phyloP scores from a whole-genome alignment of 768 basidiomycete genomes.

The Pisolithus albus region DNA sequence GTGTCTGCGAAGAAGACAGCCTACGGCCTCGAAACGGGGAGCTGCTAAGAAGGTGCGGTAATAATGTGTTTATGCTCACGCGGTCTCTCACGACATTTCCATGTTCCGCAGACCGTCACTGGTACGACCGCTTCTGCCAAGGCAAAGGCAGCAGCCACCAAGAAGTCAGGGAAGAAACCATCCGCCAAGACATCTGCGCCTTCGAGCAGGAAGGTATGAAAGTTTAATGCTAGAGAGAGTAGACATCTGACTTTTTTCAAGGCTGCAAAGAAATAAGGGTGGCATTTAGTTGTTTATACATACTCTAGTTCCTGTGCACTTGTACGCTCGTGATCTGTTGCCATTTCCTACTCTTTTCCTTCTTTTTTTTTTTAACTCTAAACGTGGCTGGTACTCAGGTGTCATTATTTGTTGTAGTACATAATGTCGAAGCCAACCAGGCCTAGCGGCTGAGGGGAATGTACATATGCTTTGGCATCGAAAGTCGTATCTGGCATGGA shows the following conservation, averaged over 20 bases:
- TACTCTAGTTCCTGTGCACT: conserved; percentile 6
- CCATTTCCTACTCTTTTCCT: conserved; percentile 12
- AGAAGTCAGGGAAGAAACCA: conserved; percentile 28
- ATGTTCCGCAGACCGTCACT: conserved; percentile 39
- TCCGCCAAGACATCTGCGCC: conserved; percentile 5
- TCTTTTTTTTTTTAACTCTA: conserved; percentile 14
- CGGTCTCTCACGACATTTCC: conserved; percentile 1
- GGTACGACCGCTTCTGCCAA: conserved; percentile 38
- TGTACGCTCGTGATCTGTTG: conserved; percentile 26
- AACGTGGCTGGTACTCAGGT: conserved; percentile 21
- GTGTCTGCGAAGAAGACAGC: conserved; percentile 35
- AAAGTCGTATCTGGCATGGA: background rate
- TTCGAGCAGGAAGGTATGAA: conserved; percentile 4
- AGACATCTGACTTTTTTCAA: background rate
- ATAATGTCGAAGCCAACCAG: conserved; percentile 10
- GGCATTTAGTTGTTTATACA: background rate
- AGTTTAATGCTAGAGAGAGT: background rate
- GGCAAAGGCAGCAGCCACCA: conserved; percentile 25
- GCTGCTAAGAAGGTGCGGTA: conserved; percentile 55
- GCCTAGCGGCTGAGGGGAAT: background rate
- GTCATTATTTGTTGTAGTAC: conserved; percentile 20
- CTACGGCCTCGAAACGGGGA: conserved; percentile 40
- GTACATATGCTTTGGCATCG: background rate
- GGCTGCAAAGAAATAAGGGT: background rate
- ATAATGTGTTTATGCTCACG: background rate